Percentiles rank a stretch among this genome's conserved stretches.
Conservation (phyloP, 2,329 filamentous ascomycete species). For the Cercospora sp. region DNA sequence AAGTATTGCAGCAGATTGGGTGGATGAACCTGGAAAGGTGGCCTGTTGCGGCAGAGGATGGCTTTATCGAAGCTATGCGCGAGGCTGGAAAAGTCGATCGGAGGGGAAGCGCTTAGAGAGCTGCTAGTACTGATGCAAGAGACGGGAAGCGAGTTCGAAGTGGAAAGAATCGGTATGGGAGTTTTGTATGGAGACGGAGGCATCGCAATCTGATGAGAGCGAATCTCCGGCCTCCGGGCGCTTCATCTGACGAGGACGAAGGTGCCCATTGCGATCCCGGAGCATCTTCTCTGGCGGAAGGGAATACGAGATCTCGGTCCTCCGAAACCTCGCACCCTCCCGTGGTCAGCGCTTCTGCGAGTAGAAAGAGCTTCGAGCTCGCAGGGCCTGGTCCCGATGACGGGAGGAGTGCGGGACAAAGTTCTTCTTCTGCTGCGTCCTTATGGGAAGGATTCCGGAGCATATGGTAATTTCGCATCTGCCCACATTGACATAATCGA, state of each 20-base stretch:
- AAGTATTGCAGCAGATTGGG: conserved; percentile 47
- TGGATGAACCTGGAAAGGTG: conserved; percentile 41
- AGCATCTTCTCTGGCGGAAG: background rate
- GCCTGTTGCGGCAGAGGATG: conserved; percentile 43
- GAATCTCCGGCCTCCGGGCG: background rate
- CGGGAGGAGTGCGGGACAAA: background rate
- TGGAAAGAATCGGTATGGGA: conserved; percentile 3
- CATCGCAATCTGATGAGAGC: background rate
- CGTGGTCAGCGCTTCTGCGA: conserved; percentile 4
- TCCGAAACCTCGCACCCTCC: background rate
- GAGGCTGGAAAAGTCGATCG: conserved; percentile 41
- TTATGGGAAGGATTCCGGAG: background rate
- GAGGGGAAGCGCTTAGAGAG: conserved; percentile 14
- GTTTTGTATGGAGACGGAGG: conserved; percentile 4
- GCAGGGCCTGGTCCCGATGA: background rate
- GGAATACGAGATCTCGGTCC: background rate
- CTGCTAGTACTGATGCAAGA: background rate
- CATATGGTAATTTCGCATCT: background rate
- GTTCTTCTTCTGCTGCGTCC: background rate
- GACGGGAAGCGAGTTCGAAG: background rate
- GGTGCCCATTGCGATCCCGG: background rate
- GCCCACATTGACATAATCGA: background rate
- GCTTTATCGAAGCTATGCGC: conserved; percentile 41
- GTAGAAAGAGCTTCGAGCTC: conserved; percentile 18
- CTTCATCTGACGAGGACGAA: background rate